These are phyloP conservation scores for Solanum virginianum DNA, from an alignment of 257 asterid species.

Conservation along the genomic window DNA sequence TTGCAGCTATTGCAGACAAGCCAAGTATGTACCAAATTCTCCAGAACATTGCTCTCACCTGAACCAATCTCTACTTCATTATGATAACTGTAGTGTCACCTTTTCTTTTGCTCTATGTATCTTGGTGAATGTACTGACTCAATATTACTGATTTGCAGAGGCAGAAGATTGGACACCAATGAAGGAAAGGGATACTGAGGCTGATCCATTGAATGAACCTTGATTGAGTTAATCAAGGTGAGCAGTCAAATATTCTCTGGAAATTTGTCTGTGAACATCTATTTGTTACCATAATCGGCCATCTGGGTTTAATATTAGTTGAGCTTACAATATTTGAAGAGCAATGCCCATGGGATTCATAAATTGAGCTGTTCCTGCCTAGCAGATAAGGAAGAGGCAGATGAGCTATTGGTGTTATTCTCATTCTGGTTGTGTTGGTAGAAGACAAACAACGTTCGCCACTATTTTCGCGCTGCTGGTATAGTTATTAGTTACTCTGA, in stretches of 20 bases:
- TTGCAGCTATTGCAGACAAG: slow-evolving; percentile 58
- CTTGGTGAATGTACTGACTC: background rate
- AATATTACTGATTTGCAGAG: slow-evolving; percentile 34
- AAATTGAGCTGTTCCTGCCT: background rate
- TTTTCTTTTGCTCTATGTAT: background rate
- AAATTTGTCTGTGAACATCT: slow-evolving; percentile 8
- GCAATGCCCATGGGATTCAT: background rate
- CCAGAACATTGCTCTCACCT: background rate
- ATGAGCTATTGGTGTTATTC: background rate
- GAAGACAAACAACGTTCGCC: background rate
- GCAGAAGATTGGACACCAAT: slow-evolving; percentile 55
- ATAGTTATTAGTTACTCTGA: background rate
- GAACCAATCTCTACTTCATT: background rate
- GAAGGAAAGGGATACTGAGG: slow-evolving; percentile 43
- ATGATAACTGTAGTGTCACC: background rate
- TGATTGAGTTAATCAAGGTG: slow-evolving; percentile 13
- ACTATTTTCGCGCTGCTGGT: background rate
- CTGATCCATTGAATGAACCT: slow-evolving; percentile 49
- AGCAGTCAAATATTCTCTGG: background rate
- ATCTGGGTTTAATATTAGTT: background rate
- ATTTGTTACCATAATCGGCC: slow-evolving; percentile 5
- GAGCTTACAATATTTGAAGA: background rate
- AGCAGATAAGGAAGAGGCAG: background rate
- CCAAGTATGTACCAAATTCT: slow-evolving; percentile 46
- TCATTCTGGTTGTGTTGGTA: background rate